phyloP scores from a whole-genome alignment of 2,329 filamentous ascomycete species.

The Chaetomium sp. region DNA sequence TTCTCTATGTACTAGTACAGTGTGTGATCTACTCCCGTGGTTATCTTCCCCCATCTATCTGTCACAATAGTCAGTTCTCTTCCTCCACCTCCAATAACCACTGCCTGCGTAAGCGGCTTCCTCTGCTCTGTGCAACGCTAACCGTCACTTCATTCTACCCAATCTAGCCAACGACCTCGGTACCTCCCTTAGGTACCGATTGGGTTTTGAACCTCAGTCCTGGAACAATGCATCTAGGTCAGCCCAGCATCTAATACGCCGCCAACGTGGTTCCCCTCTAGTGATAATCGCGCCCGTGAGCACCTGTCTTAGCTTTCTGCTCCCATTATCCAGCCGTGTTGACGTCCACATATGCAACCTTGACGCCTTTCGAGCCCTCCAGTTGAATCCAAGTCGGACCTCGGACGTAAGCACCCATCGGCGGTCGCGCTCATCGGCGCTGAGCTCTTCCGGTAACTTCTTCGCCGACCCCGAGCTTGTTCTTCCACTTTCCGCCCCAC shows the following conservation, averaged over 20 bases:
- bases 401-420: background rate
- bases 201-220: background rate
- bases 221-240: background rate
- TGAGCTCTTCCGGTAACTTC: background rate
- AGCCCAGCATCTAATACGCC: background rate
- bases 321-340: background rate
- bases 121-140: no score
- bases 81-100: no score
- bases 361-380: background rate
- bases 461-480: background rate
- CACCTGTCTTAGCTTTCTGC: background rate
- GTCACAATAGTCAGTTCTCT: no score
- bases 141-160: no score
- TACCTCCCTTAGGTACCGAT: no score
- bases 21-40: no score
- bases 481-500: no score
- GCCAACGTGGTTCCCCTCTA: background rate
- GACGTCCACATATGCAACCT: background rate
- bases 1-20: no score
- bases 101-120: no score
- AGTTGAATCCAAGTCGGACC: background rate
- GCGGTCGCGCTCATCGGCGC: background rate
- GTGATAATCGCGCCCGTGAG: background rate
- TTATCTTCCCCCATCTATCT: no score
- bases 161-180: no score